phyloP scores from a whole-genome alignment of 2,329 filamentous ascomycete genomes.

The Phoma herbarum region DNA sequence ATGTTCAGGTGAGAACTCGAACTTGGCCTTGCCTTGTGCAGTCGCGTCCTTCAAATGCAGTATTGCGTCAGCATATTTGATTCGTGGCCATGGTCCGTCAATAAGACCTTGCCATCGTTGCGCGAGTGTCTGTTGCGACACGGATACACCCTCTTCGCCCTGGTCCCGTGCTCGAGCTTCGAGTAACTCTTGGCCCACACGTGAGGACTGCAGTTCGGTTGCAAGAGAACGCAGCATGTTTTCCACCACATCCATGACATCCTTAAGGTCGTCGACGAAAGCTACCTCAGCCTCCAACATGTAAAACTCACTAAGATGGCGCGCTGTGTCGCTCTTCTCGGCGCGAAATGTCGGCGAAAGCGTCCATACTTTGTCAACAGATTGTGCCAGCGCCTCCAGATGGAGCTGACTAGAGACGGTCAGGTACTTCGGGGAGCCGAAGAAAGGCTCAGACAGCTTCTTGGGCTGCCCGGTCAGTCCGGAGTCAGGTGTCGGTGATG shows the following conservation, averaged over 20 bases:
- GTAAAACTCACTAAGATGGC: constrained; percentile 97
- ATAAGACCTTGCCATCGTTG: constrained; percentile 76
- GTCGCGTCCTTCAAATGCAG: constrained; percentile 69
- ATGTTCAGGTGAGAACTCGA: constrained; percentile 75
- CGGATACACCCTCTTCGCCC: constrained; percentile 42
- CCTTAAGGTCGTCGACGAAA: constrained; percentile 74
- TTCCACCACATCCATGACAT: constrained; percentile 83
- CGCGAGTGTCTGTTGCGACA: constrained; percentile 63
- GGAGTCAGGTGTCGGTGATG: constrained; percentile 11
- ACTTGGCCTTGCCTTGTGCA: constrained; percentile 60
- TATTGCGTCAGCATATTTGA: constrained; percentile 85
- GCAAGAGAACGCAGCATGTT: constrained; percentile 72
- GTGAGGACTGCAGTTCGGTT: constrained; percentile 58
- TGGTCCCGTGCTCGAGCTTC: constrained; percentile 52
- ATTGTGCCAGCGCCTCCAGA: constrained; percentile 88
- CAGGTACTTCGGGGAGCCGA: constrained; percentile 87
- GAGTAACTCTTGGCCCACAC: constrained; percentile 65
- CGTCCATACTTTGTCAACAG: constrained; percentile 91
- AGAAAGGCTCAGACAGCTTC: constrained; percentile 66
- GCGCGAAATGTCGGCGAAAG: constrained; percentile 93
- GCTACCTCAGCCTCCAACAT: constrained; percentile 95
- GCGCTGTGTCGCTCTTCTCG: constrained; percentile 82
- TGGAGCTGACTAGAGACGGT: constrained; percentile 96
- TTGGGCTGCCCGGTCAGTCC: constrained; percentile 40
- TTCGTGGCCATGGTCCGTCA: constrained; percentile 80